These are phyloP conservation scores for Phellinidium pouzarii DNA, from an alignment of 1,284 basidiomycete genomes.

Conservation along the genomic window DNA sequence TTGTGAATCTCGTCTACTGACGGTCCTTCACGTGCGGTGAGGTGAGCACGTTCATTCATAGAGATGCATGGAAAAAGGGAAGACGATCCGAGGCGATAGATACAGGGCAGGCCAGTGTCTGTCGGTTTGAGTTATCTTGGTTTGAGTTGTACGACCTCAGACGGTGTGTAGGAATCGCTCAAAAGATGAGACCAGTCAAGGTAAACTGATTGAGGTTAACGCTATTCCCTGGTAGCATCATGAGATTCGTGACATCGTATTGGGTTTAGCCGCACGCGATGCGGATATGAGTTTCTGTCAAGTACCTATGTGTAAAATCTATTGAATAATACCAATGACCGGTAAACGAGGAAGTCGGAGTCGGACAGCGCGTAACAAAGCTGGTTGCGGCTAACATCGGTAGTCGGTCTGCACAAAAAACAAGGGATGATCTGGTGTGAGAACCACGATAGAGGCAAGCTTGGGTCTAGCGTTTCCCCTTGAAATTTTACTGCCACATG, in stretches of 20 bases:
- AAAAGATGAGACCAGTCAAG: neutral
- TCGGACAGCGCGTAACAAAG: neutral
- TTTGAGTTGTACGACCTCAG: neutral
- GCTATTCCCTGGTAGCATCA: neutral
- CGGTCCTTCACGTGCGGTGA: slow-evolving; percentile 57
- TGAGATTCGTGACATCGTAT: neutral
- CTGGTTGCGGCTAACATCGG: neutral
- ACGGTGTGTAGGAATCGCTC: neutral
- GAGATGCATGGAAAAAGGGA: slow-evolving; percentile 53
- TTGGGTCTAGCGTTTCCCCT: neutral
- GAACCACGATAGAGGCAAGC: neutral
- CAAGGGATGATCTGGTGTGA: neutral
- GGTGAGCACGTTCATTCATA: slow-evolving; percentile 57
- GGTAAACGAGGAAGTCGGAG: neutral
- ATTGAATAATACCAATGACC: too few species aligned
- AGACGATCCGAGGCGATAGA: slow-evolving; percentile 4
- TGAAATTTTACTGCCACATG: neutral
- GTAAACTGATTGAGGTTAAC: slow-evolving; percentile 2
- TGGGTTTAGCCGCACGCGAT: slow-evolving; percentile 11
- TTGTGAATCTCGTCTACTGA: slow-evolving; percentile 71
- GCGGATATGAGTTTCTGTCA: slow-evolving; percentile 2
- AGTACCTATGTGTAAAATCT: slow-evolving; percentile 6
- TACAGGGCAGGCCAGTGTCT: neutral
- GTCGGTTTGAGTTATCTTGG: slow-evolving; percentile 1
- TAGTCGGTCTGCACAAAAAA: neutral